Base-by-base conservation (phyloP, 202 grass and related monocot genomes). In the Digitaria exilis region DNA sequence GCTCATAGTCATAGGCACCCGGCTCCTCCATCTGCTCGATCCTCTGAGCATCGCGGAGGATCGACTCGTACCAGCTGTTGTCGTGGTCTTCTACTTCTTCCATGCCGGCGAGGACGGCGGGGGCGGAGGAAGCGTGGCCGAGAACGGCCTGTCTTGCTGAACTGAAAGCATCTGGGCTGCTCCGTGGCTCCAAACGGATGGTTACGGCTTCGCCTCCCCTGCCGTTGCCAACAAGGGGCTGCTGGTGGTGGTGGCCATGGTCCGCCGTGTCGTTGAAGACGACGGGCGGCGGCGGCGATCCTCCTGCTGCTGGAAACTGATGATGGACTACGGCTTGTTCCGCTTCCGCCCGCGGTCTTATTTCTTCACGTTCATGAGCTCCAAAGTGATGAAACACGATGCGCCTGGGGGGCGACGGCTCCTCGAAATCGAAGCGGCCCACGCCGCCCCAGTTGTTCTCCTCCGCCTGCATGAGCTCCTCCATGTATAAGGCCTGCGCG, bases 51-150 rank as follows among this genome's bases (percentile, higher is more conserved):
- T 63, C 75, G 55, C 2, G 22, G 25, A 46, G 0, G 17, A 63
- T 4, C 39, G 57, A 77, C 5, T 77, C 57, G 41, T 77, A 63
- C 75, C 75, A 77, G 25, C 41, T 19, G 39, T 63, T 30, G 41
- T 45, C 57, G 4, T 63, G 41, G 5, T 13, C 56, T 60, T 44
- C 69, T 4, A 7, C 56, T 60, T 44, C 69, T 4, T 76, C 74
- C 56, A 76, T 26, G 74, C 37, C 74, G 11, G 35, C 8, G 74
- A 44, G 55, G 55, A 43, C 15, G 54, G 5, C 54, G 0, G 2
- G 22, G 37, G 37, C 29, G 21, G n/a, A 25, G 21, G n/a, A 25
- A 4, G 45, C 28, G 28, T 12, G 8, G 71, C 18, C 71, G 9
- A 71, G 26, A 25, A 55, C 6, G 49, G 49, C 30, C 49, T 74